Evolutionary conservation across 2,329 filamentous ascomycete species (phyloP).

Genomic region (Neopestalotiopsis sp.): DNA sequence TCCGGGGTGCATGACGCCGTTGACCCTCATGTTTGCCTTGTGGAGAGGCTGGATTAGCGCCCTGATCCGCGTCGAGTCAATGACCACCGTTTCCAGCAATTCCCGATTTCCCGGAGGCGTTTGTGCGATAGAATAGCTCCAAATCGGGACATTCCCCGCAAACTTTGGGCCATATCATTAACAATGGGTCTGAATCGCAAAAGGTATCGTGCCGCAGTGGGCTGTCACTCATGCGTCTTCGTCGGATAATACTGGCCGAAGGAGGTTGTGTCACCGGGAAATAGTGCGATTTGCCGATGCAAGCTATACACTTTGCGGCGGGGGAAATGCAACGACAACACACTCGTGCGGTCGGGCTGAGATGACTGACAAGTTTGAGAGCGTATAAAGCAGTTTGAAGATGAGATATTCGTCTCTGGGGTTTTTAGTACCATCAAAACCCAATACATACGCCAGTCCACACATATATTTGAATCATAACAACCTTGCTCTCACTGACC

Average conservation of each 20-base stretch:
- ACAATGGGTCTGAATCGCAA: neutral
- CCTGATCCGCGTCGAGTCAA: neutral
- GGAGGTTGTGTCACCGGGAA: neutral
- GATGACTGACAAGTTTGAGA: neutral
- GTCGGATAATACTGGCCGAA: neutral
- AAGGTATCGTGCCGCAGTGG: neutral
- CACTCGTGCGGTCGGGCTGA: neutral
- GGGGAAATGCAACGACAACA: neutral
- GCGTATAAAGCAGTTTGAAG: neutral
- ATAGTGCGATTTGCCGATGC: neutral
- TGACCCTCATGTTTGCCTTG: neutral
- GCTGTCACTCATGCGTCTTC: neutral
- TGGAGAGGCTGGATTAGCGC: neutral
- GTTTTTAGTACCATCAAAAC: neutral
- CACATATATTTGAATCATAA: too few species aligned
- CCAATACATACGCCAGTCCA: neutral
- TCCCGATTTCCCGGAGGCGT: constrained; percentile 4
- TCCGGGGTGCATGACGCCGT: neutral
- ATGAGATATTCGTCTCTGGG: neutral
- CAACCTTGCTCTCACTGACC: neutral
- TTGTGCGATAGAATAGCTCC: neutral
- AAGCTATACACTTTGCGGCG: neutral
- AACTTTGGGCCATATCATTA: neutral
- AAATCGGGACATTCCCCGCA: neutral
- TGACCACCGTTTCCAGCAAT: neutral